A percentile compares a stretch with the other conserved stretches of the same genome.
Evolutionary conservation across 73 alveolate genomes (phyloP).

Genomic region (Breviolum minutum): DNA sequence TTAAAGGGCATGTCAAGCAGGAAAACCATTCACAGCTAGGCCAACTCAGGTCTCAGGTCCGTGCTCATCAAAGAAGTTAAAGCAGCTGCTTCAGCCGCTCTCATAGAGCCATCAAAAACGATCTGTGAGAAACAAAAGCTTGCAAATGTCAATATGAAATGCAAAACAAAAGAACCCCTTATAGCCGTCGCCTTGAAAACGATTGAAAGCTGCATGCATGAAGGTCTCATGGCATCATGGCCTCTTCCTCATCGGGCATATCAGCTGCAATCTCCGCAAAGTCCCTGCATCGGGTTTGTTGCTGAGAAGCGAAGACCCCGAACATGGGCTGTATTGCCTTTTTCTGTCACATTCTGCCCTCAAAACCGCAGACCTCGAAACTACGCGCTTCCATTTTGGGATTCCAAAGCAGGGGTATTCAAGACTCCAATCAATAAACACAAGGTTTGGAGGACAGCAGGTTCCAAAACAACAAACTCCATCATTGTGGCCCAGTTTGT

Average conservation of each 20-base stretch:
- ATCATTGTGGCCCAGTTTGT: no score
- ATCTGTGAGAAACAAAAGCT: background rate
- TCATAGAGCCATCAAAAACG: constrained; percentile 58
- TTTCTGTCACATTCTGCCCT: no score
- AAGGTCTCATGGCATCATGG: background rate
- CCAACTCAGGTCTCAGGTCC: background rate
- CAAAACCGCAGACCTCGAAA: no score
- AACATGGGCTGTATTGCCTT: no score
- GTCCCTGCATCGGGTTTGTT: background rate
- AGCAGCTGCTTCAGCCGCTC: constrained; percentile 78
- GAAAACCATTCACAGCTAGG: background rate
- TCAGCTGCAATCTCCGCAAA: constrained; percentile 78
- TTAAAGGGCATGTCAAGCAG: background rate
- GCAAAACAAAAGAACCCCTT: no score
- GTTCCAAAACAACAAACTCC: no score
- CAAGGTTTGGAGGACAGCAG: no score
- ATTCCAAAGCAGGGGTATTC: no score
- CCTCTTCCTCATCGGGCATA: constrained; percentile 89
- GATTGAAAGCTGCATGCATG: background rate
- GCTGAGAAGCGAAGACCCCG: no score
- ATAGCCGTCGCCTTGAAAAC: background rate
- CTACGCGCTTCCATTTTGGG: no score
- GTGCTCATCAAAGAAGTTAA: constrained; percentile 60
- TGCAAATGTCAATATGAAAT: background rate
- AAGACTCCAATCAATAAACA: no score